Percentiles rank a stretch among this genome's conserved stretches.
Conservation (phyloP, 371 early-diverging fungal genomes). For the Catenaria anguillulae region DNA sequence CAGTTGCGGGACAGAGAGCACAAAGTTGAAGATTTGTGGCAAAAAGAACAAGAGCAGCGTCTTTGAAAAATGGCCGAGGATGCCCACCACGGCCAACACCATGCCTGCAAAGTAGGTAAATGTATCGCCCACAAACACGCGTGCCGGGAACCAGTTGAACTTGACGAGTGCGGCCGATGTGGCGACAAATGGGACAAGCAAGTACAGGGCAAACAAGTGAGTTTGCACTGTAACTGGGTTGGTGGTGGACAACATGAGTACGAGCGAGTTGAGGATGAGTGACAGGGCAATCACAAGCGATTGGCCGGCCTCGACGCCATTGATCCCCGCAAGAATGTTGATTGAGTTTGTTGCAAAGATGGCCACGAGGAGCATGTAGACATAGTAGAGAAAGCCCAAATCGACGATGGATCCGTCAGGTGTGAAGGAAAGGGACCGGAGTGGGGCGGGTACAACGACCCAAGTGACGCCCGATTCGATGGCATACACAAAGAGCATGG, state of each 20-base stretch:
- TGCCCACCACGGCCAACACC: constrained; percentile 88
- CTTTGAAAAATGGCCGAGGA: constrained; percentile 83
- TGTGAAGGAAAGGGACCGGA: too few relatives aligned
- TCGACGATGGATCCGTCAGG: constrained; percentile 43
- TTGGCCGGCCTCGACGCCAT: constrained; percentile 94
- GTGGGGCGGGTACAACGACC: constrained; percentile 67
- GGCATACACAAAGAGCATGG: constrained; percentile 84
- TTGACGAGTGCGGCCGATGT: constrained; percentile 58
- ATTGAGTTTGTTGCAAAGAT: constrained; percentile 95
- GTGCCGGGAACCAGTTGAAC: constrained; percentile 87
- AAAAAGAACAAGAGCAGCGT: constrained; percentile 83
- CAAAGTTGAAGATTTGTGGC: constrained; percentile 93
- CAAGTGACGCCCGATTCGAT: constrained; percentile 75
- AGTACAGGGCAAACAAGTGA: constrained; percentile 69
- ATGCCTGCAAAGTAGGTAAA: constrained; percentile 97
- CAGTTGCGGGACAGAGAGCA: constrained; percentile 87
- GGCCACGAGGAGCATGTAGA: constrained; percentile 71
- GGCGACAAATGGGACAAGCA: constrained; percentile 80
- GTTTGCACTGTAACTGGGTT: constrained; percentile 35
- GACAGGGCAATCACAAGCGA: constrained; percentile 76
- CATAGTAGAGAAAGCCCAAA: constrained; percentile 80
- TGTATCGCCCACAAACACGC: constrained; percentile 94
- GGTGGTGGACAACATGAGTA: constrained; percentile 26
- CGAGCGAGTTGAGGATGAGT: constrained; percentile 58
- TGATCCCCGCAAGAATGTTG: constrained; percentile 96